Evolutionary conservation across 1,284 basidiomycete genomes (phyloP).

Genomic region (Bjerkandera adusta): DNA sequence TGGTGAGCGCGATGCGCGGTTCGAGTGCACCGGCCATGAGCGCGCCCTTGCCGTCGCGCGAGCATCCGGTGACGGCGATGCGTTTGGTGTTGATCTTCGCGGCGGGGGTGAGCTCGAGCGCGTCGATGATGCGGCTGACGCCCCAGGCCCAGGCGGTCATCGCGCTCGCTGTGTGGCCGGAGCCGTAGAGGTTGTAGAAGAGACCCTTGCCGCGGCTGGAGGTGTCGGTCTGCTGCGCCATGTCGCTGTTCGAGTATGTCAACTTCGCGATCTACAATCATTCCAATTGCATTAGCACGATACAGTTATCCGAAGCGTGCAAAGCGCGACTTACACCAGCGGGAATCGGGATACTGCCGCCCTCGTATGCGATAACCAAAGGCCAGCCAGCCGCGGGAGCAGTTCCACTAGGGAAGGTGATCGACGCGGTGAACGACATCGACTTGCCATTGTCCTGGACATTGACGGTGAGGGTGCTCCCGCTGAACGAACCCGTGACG

Average conservation of each 20-base stretch:
- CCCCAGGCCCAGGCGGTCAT: constrained; percentile 60
- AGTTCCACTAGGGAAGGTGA: constrained; percentile 41
- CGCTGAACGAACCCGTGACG: constrained; percentile 37
- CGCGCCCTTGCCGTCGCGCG: constrained; percentile 54
- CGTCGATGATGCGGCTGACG: constrained; percentile 53
- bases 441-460: constrained; percentile 39
- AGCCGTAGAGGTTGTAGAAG: constrained; percentile 53
- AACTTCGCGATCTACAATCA: constrained; percentile 38
- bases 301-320: neutral
- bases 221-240: constrained; percentile 42
- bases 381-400: constrained; percentile 42
- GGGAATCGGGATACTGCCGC: constrained; percentile 46
- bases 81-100: constrained; percentile 43
- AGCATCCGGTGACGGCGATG: constrained; percentile 55
- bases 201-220: constrained; percentile 48
- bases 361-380: constrained; percentile 50
- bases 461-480: constrained; percentile 42
- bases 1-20: constrained; percentile 49
- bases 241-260: constrained; percentile 48
- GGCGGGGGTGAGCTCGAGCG: constrained; percentile 41
- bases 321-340: constrained; percentile 29
- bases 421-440: constrained; percentile 42
- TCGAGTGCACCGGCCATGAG: constrained; percentile 55
- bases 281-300: too few relatives aligned
- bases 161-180: constrained; percentile 40